Evolutionary conservation across 352 stramenopile species (phyloP).

Genomic region (Phytophthora hibernalis): DNA sequence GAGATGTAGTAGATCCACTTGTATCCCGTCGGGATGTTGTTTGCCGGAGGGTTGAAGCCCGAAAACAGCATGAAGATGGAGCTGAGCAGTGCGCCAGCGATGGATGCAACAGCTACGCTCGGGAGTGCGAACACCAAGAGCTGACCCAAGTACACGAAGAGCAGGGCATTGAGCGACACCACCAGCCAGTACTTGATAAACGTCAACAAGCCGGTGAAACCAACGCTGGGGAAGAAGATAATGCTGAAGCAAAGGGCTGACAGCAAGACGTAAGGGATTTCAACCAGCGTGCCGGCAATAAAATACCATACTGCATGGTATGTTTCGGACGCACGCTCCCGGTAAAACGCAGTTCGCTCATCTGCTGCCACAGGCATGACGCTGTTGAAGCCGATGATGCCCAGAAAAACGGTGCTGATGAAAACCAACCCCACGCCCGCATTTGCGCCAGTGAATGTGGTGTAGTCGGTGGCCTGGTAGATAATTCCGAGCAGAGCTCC

Average conservation of each 20-base stretch:
- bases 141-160: conserved; percentile 61
- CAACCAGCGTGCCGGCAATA: conserved; percentile 77
- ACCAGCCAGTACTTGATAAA: conserved; percentile 61
- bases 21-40: conserved; percentile 52
- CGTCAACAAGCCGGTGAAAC: conserved; percentile 40
- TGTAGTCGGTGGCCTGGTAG: conserved; percentile 68
- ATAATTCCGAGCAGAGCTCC: conserved; percentile 79
- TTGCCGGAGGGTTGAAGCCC: conserved; percentile 55
- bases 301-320: conserved; percentile 90
- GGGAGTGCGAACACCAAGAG: conserved; percentile 56
- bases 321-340: conserved; percentile 90
- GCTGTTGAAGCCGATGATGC: conserved; percentile 81
- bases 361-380: conserved; percentile 81
- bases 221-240: conserved; percentile 58
- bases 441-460: conserved; percentile 52
- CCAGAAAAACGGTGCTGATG: conserved; percentile 81
- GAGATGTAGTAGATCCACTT: conserved; percentile 71
- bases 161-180: conserved; percentile 49
- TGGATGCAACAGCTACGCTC: conserved; percentile 51
- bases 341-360: conserved; percentile 93
- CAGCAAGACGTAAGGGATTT: conserved; percentile 71
- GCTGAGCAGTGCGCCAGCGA: conserved; percentile 53
- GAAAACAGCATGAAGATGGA: conserved; percentile 70
- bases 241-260: conserved; percentile 42
- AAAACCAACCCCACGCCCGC: conserved; percentile 82